Conservation (phyloP, 371 early-diverging fungal genomes). For the Lichtheimia ornata region DNA sequence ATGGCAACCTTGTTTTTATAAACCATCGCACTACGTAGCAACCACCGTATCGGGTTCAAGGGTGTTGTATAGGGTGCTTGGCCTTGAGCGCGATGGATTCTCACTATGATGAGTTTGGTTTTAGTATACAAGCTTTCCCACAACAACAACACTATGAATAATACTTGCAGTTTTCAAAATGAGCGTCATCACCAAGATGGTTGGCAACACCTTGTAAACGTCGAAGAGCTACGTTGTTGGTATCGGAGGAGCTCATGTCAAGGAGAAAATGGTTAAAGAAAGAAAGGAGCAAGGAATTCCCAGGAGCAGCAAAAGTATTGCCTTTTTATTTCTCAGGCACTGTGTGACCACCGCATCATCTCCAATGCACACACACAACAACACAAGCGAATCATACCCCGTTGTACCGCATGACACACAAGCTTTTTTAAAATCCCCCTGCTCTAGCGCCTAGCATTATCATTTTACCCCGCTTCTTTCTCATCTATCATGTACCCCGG, state of each 20-base stretch:
- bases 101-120: conserved; percentile 16
- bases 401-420: no score
- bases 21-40: conserved; percentile 55
- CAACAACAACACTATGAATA: no score
- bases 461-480: no score
- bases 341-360: background rate
- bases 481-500: no score
- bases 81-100: conserved; percentile 23
- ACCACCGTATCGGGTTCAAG: conserved; percentile 54
- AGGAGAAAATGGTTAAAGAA: background rate
- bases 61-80: conserved; percentile 25
- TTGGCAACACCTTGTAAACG: background rate
- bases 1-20: conserved; percentile 54
- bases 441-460: no score
- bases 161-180: background rate
- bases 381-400: no score
- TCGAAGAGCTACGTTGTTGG: background rate
- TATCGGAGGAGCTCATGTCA: background rate
- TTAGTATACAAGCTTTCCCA: background rate
- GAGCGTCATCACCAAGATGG: background rate
- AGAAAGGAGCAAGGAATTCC: conserved; percentile 2
- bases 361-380: no score
- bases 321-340: conserved; percentile 2
- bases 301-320: background rate
- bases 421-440: no score